These are phyloP conservation scores for Salicornia ramosissima DNA, from an alignment of 148 eudicot species.

Conservation along the genomic window DNA sequence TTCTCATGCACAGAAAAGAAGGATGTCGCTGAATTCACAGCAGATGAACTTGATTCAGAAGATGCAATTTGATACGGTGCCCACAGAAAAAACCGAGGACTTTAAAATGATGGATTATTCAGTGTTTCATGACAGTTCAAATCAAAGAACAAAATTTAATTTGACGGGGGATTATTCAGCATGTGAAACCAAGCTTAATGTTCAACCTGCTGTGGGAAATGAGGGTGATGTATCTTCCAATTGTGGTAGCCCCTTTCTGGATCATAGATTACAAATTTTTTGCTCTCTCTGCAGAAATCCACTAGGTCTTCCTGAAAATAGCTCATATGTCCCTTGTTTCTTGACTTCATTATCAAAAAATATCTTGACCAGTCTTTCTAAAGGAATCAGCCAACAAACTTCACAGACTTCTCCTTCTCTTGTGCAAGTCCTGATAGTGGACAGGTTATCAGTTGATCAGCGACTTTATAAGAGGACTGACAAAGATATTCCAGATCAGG, in stretches of 20 bases:
- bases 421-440: conserved; percentile 44
- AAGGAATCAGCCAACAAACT: conserved; percentile 25
- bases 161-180: conserved; percentile 18
- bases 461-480: conserved; percentile 32
- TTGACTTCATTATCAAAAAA: conserved; percentile 46
- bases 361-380: conserved; percentile 40
- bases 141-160: conserved; percentile 22
- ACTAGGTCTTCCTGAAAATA: conserved; percentile 58
- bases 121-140: conserved; percentile 20
- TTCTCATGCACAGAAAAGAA: conserved; percentile 64
- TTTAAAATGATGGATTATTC: conserved; percentile 24
- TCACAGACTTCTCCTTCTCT: conserved; percentile 23
- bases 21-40: conserved; percentile 37
- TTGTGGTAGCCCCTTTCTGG: conserved; percentile 25
- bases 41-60: conserved; percentile 28
- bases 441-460: conserved; percentile 47
- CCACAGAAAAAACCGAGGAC: conserved; percentile 23
- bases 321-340: conserved; percentile 38
- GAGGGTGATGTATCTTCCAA: conserved; percentile 20
- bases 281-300: conserved; percentile 67
- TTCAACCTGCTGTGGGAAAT: conserved; percentile 18
- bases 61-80: conserved; percentile 30
- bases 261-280: conserved; percentile 42
- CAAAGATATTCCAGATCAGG: conserved; percentile 47
- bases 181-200: conserved; percentile 21